Evolutionary conservation across 306 rosid genomes (phyloP).

Genomic region (Spatholobus suberectus): DNA sequence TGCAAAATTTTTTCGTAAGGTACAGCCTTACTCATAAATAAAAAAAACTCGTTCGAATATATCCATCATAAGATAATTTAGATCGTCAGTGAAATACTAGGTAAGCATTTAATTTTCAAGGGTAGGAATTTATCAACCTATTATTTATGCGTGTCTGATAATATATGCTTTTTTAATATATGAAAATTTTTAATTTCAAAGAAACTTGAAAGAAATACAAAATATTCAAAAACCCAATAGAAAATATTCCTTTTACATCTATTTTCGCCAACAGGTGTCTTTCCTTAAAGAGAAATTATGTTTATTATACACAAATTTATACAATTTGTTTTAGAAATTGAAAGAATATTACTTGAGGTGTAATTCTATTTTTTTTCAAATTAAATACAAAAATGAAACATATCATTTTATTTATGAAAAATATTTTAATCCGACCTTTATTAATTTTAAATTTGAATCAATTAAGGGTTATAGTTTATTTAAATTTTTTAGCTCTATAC

Average conservation of each 20-base stretch:
- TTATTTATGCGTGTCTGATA: neutral
- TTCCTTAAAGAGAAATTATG: neutral
- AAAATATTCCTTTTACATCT: neutral
- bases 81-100: neutral
- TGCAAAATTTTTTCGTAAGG: no score
- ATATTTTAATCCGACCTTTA: neutral
- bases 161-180: neutral
- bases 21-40: no score
- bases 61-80: neutral
- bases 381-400: neutral
- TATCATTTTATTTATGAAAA: neutral
- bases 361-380: neutral
- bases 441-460: neutral
- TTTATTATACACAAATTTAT: neutral
- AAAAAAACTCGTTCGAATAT: neutral
- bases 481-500: neutral
- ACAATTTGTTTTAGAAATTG: neutral
- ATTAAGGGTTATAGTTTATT: neutral
- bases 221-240: neutral
- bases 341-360: no score
- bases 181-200: neutral
- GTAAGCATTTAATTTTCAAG: neutral
- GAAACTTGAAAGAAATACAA: neutral
- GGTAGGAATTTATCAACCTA: neutral
- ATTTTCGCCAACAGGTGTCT: neutral